Conservation (phyloP, 1,284 basidiomycete genomes). For the Irpex lacteus region DNA sequence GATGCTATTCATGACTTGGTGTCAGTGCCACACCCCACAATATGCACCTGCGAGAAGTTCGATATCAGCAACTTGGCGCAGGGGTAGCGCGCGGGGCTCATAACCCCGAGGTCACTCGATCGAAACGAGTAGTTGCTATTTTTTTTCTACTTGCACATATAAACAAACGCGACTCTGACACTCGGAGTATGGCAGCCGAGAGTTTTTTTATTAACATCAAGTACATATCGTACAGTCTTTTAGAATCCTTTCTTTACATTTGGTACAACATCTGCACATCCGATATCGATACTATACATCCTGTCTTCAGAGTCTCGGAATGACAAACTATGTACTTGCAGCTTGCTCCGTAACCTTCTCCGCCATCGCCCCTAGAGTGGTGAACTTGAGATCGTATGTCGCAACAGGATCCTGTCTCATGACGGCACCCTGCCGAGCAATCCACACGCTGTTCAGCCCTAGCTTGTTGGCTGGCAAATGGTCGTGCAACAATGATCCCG, state of each 20-base stretch:
- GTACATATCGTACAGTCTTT: no score
- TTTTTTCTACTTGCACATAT: no score
- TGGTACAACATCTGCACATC: no score
- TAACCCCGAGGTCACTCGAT: slow-evolving; percentile 2
- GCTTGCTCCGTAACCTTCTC: neutral
- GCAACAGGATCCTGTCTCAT: slow-evolving; percentile 10
- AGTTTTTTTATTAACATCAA: no score
- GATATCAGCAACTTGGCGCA: neutral
- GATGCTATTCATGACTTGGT: no score
- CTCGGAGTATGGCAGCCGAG: no score
- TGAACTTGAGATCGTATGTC: slow-evolving; percentile 16
- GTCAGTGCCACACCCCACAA: no score
- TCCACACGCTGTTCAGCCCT: slow-evolving; percentile 14
- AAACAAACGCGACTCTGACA: no score
- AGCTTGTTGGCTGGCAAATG: slow-evolving; percentile 18
- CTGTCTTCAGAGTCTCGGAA: neutral
- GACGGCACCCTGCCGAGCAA: slow-evolving; percentile 14
- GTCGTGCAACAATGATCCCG: slow-evolving; percentile 16
- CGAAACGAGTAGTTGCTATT: slow-evolving; percentile 1
- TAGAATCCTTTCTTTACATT: no score
- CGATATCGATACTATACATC: no score
- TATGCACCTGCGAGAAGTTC: no score
- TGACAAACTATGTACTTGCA: neutral
- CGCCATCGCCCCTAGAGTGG: slow-evolving; percentile 10
- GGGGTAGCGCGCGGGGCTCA: slow-evolving; percentile 3